Conservation (phyloP, 208 protist genomes). For the Leishmania aethiopica region DNA sequence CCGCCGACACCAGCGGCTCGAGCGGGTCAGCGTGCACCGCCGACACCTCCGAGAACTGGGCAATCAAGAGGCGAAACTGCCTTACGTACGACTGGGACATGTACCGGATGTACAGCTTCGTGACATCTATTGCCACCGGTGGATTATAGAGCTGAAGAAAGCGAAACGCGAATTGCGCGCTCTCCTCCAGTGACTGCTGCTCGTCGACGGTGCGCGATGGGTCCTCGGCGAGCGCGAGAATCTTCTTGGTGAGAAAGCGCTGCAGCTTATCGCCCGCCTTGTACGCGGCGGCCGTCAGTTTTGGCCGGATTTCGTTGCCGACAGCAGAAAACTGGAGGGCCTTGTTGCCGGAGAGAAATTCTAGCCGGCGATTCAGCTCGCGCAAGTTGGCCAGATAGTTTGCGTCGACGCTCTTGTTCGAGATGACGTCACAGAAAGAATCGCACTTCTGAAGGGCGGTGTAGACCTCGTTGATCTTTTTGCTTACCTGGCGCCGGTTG, state of each 20-base stretch:
- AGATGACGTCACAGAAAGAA: slow-evolving; percentile 76
- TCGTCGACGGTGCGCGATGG: slow-evolving; percentile 37
- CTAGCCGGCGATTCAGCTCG: slow-evolving; percentile 68
- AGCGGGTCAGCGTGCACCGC: slow-evolving; percentile 51
- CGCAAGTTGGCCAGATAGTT: slow-evolving; percentile 71
- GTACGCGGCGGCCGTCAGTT: slow-evolving; percentile 65
- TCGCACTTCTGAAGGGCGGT: slow-evolving; percentile 83
- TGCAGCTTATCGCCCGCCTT: slow-evolving; percentile 83
- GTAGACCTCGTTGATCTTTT: slow-evolving; percentile 84
- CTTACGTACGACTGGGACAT: slow-evolving; percentile 63
- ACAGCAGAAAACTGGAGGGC: slow-evolving; percentile 77
- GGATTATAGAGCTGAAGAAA: slow-evolving; percentile 82
- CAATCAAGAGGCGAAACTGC: slow-evolving; percentile 39
- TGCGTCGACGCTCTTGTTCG: slow-evolving; percentile 67
- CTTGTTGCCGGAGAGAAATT: slow-evolving; percentile 75
- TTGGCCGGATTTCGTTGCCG: slow-evolving; percentile 79
- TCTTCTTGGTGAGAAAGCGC: slow-evolving; percentile 60
- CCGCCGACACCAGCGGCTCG: slow-evolving; percentile 63
- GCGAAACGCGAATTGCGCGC: slow-evolving; percentile 65
- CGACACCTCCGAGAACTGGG: slow-evolving; percentile 51
- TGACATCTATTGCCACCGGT: slow-evolving; percentile 58
- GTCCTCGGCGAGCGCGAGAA: slow-evolving; percentile 50
- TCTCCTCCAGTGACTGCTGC: slow-evolving; percentile 67
- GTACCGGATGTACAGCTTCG: slow-evolving; percentile 62
- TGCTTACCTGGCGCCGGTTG: slow-evolving; percentile 75